Evolutionary conservation across 2,329 filamentous ascomycete genomes (phyloP).

Genomic region (Botryotinia convoluta): DNA sequence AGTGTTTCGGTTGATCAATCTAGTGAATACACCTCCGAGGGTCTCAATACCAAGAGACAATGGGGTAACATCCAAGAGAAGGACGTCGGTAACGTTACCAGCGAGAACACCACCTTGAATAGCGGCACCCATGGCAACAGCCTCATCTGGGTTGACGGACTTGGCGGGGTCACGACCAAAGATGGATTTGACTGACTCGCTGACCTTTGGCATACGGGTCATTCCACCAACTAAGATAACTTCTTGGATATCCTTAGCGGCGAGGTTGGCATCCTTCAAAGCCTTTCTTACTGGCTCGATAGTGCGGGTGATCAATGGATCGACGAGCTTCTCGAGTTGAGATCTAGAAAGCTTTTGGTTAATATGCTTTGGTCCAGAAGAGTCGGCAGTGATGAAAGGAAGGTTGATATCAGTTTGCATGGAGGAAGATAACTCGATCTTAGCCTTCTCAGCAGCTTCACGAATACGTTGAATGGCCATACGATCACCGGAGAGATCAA

Average conservation of each 20-base stretch:
- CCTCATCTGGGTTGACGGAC: constrained; percentile 98
- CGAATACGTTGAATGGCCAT: constrained; percentile 99
- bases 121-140: constrained; percentile 94
- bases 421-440: constrained; percentile 96
- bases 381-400: constrained; percentile 96
- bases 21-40: constrained; percentile 94
- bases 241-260: constrained; percentile 93
- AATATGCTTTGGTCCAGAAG: constrained; percentile 96
- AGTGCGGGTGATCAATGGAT: constrained; percentile 81
- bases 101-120: constrained; percentile 96
- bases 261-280: constrained; percentile 88
- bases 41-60: constrained; percentile 98
- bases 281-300: constrained; percentile 94
- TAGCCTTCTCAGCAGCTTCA: constrained; percentile 98
- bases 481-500: constrained; percentile 87
- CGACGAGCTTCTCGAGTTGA: constrained; percentile 90
- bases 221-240: constrained; percentile 98
- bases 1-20: constrained; percentile 98
- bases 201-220: constrained; percentile 99
- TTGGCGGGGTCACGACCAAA: constrained; percentile 96
- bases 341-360: constrained; percentile 90
- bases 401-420: constrained; percentile 97
- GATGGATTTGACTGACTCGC: constrained; percentile 92
- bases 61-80: constrained; percentile 93
- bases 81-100: constrained; percentile 93